Base-by-base conservation (phyloP, 1,284 basidiomycete genomes). In the Austroboletus niveus region DNA sequence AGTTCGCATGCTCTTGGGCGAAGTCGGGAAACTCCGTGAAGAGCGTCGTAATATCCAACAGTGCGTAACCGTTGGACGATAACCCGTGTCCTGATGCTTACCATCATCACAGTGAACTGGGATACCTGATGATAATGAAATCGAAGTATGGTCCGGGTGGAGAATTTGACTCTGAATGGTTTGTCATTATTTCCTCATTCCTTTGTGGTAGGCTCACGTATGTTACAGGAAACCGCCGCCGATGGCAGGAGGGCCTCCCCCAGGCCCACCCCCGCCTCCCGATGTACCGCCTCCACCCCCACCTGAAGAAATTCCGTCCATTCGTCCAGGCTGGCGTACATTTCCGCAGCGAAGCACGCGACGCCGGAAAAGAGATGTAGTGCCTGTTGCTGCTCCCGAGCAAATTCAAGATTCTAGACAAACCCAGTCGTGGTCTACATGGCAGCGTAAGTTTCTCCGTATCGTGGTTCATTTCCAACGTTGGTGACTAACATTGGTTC, bases 161-260 rank as follows among this genome's bases (percentile, higher is more conserved):
- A 46, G 84, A 88, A 64, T 90, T 85, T 58, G 82, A 88, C 62
- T 76, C 82, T 6, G 81, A 85, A 12, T 89, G 87, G 88, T 81
- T 52, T 51, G 76, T 24, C 14, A 24, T 24, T 5, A 3, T 24
- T 24, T 24, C 22, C 5, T 24, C 22, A 4, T 24, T 24, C 45
- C 51, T 15, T 24, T 47, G 24, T 56, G 90, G 87, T 60, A 85
- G 30, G 35, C 31, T 59, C 42, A 53, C 48, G 35, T 27, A 40
- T 15, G 22, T 7, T 17, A 40, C 51, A 82, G 81, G 80, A 76
- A 73, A 71, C 79, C 77, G 45, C 72, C 73, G n/a, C 56, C 58
- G 57, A 64, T 44, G 24, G n/a, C 71, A 44, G 73, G 10, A n/a
- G 35, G 68, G 24, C 64, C 70, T 35, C 70, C 69, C 20, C 73